Conservation (phyloP, 2,329 filamentous ascomycete genomes). For the Colletotrichum chrysophilum region DNA sequence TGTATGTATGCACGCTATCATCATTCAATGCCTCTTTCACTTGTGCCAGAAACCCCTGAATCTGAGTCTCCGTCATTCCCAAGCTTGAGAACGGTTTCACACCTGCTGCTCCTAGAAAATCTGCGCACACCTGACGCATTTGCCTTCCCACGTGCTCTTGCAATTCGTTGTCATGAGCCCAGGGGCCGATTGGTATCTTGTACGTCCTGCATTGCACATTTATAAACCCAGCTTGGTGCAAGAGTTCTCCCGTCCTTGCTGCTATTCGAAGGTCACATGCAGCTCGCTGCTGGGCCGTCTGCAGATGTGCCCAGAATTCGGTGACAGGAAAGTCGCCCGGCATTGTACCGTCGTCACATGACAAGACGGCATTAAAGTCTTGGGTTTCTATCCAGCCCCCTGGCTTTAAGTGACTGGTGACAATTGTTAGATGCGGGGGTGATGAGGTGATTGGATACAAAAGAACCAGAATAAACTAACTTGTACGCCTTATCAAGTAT, state of each 20-base stretch:
- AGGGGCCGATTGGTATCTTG: background rate
- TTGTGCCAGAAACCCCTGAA: background rate
- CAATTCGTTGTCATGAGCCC: background rate
- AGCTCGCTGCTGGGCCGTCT: background rate
- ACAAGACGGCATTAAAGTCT: constrained; percentile 44
- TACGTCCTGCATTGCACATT: background rate
- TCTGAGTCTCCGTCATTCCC: background rate
- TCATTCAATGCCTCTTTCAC: background rate
- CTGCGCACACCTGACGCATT: background rate
- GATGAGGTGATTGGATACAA: background rate
- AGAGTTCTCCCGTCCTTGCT: background rate
- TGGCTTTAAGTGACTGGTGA: constrained; percentile 36
- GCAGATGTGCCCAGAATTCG: background rate
- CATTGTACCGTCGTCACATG: constrained; percentile 36
- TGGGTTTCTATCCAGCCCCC: constrained; percentile 53
- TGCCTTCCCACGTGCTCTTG: background rate
- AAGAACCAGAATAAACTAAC: background rate
- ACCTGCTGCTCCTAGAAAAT: background rate
- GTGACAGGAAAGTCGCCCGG: background rate
- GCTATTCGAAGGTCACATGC: background rate
- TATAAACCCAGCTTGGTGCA: background rate
- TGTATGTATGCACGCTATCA: background rate
- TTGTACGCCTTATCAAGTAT: background rate
- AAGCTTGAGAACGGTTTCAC: background rate
- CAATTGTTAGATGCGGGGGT: background rate